Conservation (phyloP, 768 basidiomycete species). For the Calocybe gangraenosa region DNA sequence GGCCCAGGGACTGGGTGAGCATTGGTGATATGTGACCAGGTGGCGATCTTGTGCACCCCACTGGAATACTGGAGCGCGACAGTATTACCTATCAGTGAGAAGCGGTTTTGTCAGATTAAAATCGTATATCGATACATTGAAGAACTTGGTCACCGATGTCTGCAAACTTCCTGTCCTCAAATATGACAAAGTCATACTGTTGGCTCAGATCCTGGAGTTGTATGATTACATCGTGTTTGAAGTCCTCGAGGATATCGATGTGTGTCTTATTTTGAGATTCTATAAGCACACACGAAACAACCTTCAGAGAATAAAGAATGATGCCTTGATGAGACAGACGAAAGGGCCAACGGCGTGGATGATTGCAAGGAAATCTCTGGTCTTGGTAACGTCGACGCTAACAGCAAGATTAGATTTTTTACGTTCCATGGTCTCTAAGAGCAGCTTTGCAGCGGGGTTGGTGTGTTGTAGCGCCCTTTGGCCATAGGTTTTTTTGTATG, state of each 20-base stretch:
- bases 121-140: neutral
- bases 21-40: conserved; percentile 96
- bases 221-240: conserved; percentile 66
- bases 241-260: conserved; percentile 93
- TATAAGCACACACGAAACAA: conserved; percentile 20
- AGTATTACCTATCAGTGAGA: conserved; percentile 76
- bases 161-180: conserved; percentile 98
- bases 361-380: conserved; percentile 75
- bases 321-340: conserved; percentile 92
- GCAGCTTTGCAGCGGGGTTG: conserved; percentile 75
- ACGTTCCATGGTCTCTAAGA: conserved; percentile 78
- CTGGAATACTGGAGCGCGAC: conserved; percentile 92
- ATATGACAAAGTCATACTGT: conserved; percentile 92
- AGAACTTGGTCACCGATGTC: conserved; percentile 74
- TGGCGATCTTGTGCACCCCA: conserved; percentile 89
- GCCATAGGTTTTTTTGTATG: conserved; percentile 52
- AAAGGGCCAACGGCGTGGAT: conserved; percentile 86
- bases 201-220: conserved; percentile 64
- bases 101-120: conserved; percentile 6
- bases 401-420: conserved; percentile 93
- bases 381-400: conserved; percentile 88
- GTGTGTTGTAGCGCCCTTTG: conserved; percentile 50
- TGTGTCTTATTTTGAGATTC: conserved; percentile 68
- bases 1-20: conserved; percentile 97
- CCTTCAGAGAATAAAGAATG: conserved; percentile 16